Evolutionary conservation across 805 yeast species (phyloP).

Genomic region (Hanseniaspora nectarophila): DNA sequence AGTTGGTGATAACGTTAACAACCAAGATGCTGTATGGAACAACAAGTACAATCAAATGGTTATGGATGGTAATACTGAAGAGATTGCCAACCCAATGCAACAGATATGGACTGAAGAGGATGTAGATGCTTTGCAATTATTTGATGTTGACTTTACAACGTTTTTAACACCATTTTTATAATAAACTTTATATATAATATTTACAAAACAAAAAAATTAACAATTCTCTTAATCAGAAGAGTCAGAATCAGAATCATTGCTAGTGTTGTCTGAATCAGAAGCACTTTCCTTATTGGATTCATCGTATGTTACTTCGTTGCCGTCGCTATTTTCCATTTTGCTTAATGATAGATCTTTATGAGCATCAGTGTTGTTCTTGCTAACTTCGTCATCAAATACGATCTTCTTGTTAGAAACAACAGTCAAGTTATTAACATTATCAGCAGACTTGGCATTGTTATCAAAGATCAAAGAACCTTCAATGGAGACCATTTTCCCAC

Average conservation of each 20-base stretch:
- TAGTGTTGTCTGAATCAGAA: not conserved
- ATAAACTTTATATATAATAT: too few species aligned
- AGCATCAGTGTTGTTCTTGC: slow-evolving; percentile 28
- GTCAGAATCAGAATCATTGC: not conserved
- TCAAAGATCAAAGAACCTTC: slow-evolving; percentile 63
- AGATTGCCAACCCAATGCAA: not conserved
- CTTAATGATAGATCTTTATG: slow-evolving; percentile 28
- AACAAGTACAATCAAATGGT: not conserved
- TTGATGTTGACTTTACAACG: slow-evolving; percentile 14
- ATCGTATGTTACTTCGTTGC: slow-evolving; percentile 29
- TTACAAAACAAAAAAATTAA: too few species aligned
- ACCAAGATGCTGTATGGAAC: not conserved
- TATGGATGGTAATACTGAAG: not conserved
- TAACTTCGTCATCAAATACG: slow-evolving; percentile 38
- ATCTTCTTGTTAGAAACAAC: slow-evolving; percentile 39
- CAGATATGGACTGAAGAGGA: slow-evolving; percentile 10
- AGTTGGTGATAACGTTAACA: not conserved
- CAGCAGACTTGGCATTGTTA: slow-evolving; percentile 20
- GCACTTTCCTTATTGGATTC: not conserved
- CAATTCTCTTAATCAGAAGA: not conserved
- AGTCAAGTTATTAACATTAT: slow-evolving; percentile 44
- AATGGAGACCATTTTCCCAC: slow-evolving; percentile 72
- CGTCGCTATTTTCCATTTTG: slow-evolving; percentile 26
- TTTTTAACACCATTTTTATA: slow-evolving; percentile 13
- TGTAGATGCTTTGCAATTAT: slow-evolving; percentile 7